Evolutionary conservation across 768 basidiomycete species (phyloP).

Genomic region (Termitomyces sp.): DNA sequence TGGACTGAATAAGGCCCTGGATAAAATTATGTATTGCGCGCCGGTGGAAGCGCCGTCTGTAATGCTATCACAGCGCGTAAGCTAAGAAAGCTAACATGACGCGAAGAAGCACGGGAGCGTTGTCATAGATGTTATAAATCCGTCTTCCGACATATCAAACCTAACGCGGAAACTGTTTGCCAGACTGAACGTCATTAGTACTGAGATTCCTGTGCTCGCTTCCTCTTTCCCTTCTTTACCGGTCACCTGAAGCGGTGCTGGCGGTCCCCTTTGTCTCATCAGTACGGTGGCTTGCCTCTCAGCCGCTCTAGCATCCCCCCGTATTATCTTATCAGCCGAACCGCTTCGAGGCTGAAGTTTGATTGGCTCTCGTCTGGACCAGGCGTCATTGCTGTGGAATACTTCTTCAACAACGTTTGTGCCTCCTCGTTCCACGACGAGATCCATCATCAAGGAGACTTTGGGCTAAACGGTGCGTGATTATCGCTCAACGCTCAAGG

Average conservation of each 20-base stretch:
- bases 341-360: conserved; percentile 6
- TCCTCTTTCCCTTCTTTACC: conserved; percentile 10
- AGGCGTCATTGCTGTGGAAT: too few relatives aligned
- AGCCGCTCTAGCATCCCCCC: conserved; percentile 4
- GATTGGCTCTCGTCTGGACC: conserved; percentile 6
- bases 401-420: not conserved
- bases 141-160: conserved; percentile 17
- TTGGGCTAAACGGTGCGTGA: not conserved
- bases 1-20: not conserved
- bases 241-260: conserved; percentile 14
- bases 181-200: not conserved
- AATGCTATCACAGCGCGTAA: conserved; percentile 7
- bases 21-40: not conserved
- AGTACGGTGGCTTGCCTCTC: conserved; percentile 1
- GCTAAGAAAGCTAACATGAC: not conserved
- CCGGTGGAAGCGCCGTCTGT: conserved; percentile 1
- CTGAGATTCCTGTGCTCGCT: conserved; percentile 2
- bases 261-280: conserved; percentile 6
- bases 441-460: not conserved
- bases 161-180: conserved; percentile 16
- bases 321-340: conserved; percentile 6
- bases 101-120: conserved; percentile 2
- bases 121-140: conserved; percentile 3
- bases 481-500: conserved; percentile 12
- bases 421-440: conserved; percentile 2